Evolutionary conservation across 2,329 filamentous ascomycete species (phyloP).

Genomic region (Alternaria sp.): DNA sequence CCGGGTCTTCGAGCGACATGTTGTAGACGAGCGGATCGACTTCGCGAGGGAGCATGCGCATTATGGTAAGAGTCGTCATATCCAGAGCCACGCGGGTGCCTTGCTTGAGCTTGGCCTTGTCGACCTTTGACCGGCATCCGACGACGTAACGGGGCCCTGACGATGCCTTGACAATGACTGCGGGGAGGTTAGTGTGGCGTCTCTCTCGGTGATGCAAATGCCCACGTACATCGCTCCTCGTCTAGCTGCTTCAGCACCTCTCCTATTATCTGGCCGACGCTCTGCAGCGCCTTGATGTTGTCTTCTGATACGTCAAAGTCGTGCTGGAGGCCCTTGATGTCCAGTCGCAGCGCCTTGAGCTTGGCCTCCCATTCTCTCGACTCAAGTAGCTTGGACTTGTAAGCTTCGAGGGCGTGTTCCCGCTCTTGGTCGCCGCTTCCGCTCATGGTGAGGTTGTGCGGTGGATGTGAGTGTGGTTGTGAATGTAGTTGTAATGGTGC

Average conservation of each 20-base stretch:
- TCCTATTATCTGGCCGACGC: slow-evolving; percentile 98
- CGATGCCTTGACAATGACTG: slow-evolving; percentile 98
- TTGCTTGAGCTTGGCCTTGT: slow-evolving; percentile 97
- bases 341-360: slow-evolving; percentile 90
- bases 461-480: slow-evolving; percentile 5
- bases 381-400: slow-evolving; percentile 73
- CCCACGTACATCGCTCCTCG: slow-evolving; percentile 89
- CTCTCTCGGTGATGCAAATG: neutral
- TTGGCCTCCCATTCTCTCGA: slow-evolving; percentile 99
- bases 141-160: slow-evolving; percentile 98
- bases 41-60: slow-evolving; percentile 98
- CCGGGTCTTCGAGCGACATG: slow-evolving; percentile 98
- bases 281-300: slow-evolving; percentile 99
- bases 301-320: slow-evolving; percentile 98
- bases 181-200: slow-evolving; percentile 22
- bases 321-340: slow-evolving; percentile 94
- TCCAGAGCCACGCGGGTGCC: slow-evolving; percentile 96
- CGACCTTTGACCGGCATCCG: slow-evolving; percentile 97
- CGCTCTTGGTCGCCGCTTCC: slow-evolving; percentile 58
- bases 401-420: slow-evolving; percentile 61
- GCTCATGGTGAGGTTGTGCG: slow-evolving; percentile 43
- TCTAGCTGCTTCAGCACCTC: slow-evolving; percentile 99
- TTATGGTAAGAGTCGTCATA: slow-evolving; percentile 99
- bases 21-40: slow-evolving; percentile 99
- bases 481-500: slow-evolving; percentile 1